Conservation (phyloP, 495 filamentous ascomycete species). For the Penicillium coprophilum region DNA sequence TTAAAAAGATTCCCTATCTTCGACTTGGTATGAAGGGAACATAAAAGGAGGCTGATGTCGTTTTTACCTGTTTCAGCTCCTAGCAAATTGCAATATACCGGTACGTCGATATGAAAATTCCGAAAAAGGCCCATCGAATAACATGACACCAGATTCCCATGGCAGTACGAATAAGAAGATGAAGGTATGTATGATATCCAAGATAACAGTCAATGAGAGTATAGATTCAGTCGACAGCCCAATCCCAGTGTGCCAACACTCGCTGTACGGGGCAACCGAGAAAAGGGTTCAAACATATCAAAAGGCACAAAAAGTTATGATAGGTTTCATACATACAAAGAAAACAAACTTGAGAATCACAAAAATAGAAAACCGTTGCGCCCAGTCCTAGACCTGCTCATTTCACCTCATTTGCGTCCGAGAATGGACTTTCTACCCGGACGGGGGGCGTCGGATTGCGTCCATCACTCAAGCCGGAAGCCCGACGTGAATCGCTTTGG, state of each 20-base stretch:
- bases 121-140: no score
- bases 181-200: background rate
- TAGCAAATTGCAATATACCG: background rate
- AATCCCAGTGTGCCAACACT: slow-evolving; percentile 22
- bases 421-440: slow-evolving; percentile 46
- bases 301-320: slow-evolving; percentile 18
- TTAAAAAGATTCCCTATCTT: no score
- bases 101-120: background rate
- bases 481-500: slow-evolving; percentile 28
- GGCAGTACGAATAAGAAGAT: background rate
- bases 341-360: slow-evolving; percentile 17
- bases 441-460: slow-evolving; percentile 30
- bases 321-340: slow-evolving; percentile 29
- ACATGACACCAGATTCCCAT: background rate
- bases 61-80: background rate
- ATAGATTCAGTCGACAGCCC: slow-evolving; percentile 20
- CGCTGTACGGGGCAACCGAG: slow-evolving; percentile 27
- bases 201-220: slow-evolving; percentile 7
- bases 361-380: slow-evolving; percentile 11
- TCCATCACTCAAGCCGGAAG: slow-evolving; percentile 22
- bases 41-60: no score
- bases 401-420: slow-evolving; percentile 56
- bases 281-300: slow-evolving; percentile 10
- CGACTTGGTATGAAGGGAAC: no score
- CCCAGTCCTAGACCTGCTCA: slow-evolving; percentile 34